Conservation (phyloP, 2,329 filamentous ascomycete genomes). For the Fusarium mangiferae region DNA sequence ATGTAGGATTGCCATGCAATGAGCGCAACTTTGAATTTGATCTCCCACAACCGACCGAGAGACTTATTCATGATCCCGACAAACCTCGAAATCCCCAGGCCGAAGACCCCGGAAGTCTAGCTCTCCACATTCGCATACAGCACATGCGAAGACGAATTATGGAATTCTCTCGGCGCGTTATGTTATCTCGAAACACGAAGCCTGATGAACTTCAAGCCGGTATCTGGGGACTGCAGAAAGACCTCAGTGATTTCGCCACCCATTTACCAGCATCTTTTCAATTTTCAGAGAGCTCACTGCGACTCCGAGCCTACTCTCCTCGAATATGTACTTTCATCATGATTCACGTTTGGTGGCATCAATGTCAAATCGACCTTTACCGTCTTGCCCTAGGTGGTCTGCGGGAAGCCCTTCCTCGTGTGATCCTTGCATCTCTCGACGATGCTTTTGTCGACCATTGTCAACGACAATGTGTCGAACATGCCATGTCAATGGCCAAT, state of each 20-base stretch:
- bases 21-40: constrained; percentile 65
- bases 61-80: constrained; percentile 58
- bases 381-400: constrained; percentile 63
- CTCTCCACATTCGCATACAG: constrained; percentile 66
- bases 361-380: constrained; percentile 68
- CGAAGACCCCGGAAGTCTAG: constrained; percentile 66
- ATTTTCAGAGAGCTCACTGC: constrained; percentile 66
- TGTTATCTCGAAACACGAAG: constrained; percentile 51
- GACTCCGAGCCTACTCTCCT: constrained; percentile 66
- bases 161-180: constrained; percentile 61
- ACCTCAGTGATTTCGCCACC: constrained; percentile 63
- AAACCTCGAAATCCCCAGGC: constrained; percentile 51
- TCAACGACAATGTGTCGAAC: constrained; percentile 62
- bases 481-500: constrained; percentile 64
- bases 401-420: constrained; percentile 60
- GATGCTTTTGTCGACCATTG: constrained; percentile 61
- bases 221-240: constrained; percentile 59
- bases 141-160: constrained; percentile 65
- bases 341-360: constrained; percentile 70
- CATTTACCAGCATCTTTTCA: constrained; percentile 65
- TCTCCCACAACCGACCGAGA: constrained; percentile 64
- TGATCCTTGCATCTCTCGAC: constrained; percentile 58
- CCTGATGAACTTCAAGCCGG: constrained; percentile 55
- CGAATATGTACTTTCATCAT: constrained; percentile 67
- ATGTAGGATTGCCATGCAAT: constrained; percentile 55